These are phyloP conservation scores for Aspergillus kassunensis DNA, from an alignment of 495 filamentous ascomycete species.

Conservation along the genomic window DNA sequence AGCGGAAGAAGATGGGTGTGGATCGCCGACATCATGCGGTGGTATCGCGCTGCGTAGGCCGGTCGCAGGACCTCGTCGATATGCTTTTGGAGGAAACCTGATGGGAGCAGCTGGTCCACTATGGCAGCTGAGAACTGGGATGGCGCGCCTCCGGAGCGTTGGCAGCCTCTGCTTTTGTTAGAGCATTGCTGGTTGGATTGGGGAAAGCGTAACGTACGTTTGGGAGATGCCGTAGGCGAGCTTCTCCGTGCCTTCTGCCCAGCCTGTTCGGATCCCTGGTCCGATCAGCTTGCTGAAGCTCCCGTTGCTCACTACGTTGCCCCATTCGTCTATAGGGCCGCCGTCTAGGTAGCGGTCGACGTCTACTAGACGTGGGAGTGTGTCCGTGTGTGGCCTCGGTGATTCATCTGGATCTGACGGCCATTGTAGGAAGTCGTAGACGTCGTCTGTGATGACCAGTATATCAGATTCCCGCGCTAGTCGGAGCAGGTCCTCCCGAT, in stretches of 20 bases:
- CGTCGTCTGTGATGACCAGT: conserved; percentile 79
- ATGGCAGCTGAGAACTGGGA: conserved; percentile 67
- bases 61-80: conserved; percentile 48
- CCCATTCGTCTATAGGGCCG: conserved; percentile 55
- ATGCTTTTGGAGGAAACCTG: conserved; percentile 46
- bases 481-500: conserved; percentile 57
- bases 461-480: conserved; percentile 72
- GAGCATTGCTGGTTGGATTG: background rate
- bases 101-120: conserved; percentile 54
- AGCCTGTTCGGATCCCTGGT: conserved; percentile 75
- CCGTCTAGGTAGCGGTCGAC: conserved; percentile 64
- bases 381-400: conserved; percentile 28
- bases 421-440: conserved; percentile 88
- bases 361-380: conserved; percentile 70
- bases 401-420: conserved; percentile 31
- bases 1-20: conserved; percentile 52
- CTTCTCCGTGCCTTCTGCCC: conserved; percentile 69
- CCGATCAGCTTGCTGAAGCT: conserved; percentile 82
- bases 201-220: conserved; percentile 45
- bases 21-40: conserved; percentile 50
- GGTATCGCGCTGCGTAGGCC: conserved; percentile 55
- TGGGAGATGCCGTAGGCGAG: conserved; percentile 64
- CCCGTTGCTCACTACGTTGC: conserved; percentile 75
- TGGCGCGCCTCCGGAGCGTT: conserved; percentile 71
- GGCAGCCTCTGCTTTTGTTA: conserved; percentile 50